Percentiles rank a stretch among this genome's conserved stretches.
These are phyloP conservation scores for Globisporangium lucens DNA, from an alignment of 352 stramenopile genomes.

Conservation along the genomic window DNA sequence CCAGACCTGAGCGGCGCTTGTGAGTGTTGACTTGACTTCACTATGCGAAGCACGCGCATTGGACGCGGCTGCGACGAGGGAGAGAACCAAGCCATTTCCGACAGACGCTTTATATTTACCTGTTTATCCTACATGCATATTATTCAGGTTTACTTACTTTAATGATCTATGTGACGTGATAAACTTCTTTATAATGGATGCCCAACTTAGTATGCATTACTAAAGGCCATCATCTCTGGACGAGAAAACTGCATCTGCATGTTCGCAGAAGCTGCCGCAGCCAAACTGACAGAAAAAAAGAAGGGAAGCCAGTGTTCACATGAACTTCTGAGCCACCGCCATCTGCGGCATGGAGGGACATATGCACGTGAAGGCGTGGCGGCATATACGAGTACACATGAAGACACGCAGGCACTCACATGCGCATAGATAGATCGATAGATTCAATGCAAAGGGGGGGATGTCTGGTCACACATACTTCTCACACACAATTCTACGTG, in stretches of 20 bases:
- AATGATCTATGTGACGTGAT: neutral
- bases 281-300: neutral
- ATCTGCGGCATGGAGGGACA: neutral
- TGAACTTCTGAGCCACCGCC: neutral
- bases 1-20: neutral
- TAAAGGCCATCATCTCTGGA: neutral
- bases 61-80: conserved; percentile 7
- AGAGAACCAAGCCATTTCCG: neutral
- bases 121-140: neutral
- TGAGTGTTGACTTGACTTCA: neutral
- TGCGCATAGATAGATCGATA: neutral
- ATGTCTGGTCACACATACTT: conserved; percentile 86
- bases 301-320: neutral
- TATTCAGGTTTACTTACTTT: neutral
- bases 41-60: neutral
- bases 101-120: neutral
- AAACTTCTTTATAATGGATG: neutral
- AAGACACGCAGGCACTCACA: neutral
- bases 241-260: neutral
- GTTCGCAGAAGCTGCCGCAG: conserved; percentile 6
- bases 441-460: neutral
- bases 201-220: neutral
- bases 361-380: neutral
- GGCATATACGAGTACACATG: neutral
- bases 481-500: conserved; percentile 84